Conservation (phyloP, 768 basidiomycete genomes). For the Lactifluus subvellereus region DNA sequence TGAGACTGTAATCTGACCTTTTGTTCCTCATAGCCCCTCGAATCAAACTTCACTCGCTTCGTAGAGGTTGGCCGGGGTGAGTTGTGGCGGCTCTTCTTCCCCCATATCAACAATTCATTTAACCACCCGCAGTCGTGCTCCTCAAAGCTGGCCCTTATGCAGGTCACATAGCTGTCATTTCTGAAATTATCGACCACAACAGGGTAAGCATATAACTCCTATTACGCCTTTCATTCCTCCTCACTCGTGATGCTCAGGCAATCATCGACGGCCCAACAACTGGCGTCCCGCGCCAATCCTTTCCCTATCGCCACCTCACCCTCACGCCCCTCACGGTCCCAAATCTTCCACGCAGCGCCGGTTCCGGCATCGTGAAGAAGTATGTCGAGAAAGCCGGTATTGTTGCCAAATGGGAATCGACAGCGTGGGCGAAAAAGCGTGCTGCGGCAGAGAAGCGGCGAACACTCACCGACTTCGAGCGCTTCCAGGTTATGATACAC, state of each 20-base stretch:
- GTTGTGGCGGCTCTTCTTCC: conserved; percentile 21
- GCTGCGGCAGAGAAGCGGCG: conserved; percentile 67
- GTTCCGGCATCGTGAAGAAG: conserved; percentile 78
- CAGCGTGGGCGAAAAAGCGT: conserved; percentile 84
- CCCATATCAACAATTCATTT: background rate
- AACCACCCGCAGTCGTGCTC: conserved; percentile 67
- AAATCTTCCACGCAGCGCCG: conserved; percentile 82
- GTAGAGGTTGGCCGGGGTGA: conserved; percentile 96
- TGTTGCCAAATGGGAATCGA: conserved; percentile 84
- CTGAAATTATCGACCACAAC: conserved; percentile 99
- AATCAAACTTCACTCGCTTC: conserved; percentile 91
- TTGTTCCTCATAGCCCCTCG: conserved; percentile 6
- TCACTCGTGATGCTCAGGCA: conserved; percentile 48
- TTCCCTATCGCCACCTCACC: conserved; percentile 86
- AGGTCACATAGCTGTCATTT: conserved; percentile 91
- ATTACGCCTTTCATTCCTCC: background rate
- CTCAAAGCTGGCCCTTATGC: conserved; percentile 80
- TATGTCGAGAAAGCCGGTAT: conserved; percentile 79
- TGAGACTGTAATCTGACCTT: background rate
- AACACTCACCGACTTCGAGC: conserved; percentile 82
- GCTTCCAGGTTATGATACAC: conserved; percentile 80
- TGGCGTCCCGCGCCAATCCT: conserved; percentile 85
- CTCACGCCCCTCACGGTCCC: conserved; percentile 82
- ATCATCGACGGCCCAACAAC: conserved; percentile 93
- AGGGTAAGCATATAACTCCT: conserved; percentile 51